These are phyloP conservation scores for Ilyonectria robusta DNA, from an alignment of 2,329 filamentous ascomycete species.

Conservation along the genomic window DNA sequence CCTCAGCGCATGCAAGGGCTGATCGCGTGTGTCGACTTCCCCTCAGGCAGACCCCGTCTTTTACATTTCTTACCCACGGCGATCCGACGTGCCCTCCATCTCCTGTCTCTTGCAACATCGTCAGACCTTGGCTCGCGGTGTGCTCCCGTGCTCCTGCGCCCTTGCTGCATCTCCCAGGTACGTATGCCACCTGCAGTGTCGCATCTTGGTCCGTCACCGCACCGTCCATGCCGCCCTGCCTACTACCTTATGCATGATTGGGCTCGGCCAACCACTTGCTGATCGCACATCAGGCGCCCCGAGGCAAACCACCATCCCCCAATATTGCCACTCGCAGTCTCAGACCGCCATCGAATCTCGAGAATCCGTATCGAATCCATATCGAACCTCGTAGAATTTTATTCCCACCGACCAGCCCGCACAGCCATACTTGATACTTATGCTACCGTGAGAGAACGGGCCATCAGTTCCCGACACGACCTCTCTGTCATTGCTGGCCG, in stretches of 20 bases:
- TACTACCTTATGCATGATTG: constrained; percentile 38
- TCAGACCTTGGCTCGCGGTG: background rate
- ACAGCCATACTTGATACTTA: constrained; percentile 6
- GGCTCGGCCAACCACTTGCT: constrained; percentile 43
- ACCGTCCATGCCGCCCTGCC: constrained; percentile 31
- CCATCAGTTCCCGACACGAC: constrained; percentile 26
- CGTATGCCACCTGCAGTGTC: constrained; percentile 18
- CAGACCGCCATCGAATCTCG: background rate
- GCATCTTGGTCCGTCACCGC: constrained; percentile 22
- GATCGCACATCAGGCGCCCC: constrained; percentile 42
- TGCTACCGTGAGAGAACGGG: constrained; percentile 33
- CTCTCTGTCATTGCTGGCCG: constrained; percentile 14
- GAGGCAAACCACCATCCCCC: constrained; percentile 33
- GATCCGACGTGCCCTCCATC: background rate
- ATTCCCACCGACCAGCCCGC: constrained; percentile 11
- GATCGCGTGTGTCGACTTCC: constrained; percentile 33
- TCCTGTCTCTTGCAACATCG: background rate
- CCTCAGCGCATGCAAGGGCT: constrained; percentile 31
- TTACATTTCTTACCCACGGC: background rate
- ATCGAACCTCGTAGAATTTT: background rate
- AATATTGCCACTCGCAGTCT: constrained; percentile 25
- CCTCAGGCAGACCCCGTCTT: constrained; percentile 29
- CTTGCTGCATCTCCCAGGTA: constrained; percentile 19
- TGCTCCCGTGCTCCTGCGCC: background rate
- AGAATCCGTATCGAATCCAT: background rate